These are phyloP conservation scores for Leptographium lundbergii DNA, from an alignment of 2,329 filamentous ascomycete genomes.

Conservation along the genomic window DNA sequence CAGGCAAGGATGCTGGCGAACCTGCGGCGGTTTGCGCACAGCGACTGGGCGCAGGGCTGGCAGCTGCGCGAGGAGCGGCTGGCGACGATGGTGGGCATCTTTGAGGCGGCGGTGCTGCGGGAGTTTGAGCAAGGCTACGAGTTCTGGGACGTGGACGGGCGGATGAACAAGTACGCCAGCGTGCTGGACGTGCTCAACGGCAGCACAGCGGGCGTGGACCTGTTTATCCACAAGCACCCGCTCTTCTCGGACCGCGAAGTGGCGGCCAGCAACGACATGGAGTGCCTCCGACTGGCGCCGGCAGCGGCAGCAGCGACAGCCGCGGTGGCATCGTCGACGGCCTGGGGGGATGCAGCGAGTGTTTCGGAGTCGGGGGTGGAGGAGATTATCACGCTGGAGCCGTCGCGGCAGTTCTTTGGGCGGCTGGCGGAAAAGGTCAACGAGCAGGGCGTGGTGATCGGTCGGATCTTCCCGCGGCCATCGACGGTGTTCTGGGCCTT, in stretches of 20 bases:
- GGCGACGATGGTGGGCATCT: slow-evolving; percentile 61
- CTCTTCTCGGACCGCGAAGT: slow-evolving; percentile 63
- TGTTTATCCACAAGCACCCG: slow-evolving; percentile 82
- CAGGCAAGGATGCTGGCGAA: slow-evolving; percentile 85
- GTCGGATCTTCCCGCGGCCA: slow-evolving; percentile 65
- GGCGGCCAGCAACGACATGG: slow-evolving; percentile 55
- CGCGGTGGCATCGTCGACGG: not conserved
- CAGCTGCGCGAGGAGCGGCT: slow-evolving; percentile 58
- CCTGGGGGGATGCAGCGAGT: not conserved
- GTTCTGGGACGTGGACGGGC: slow-evolving; percentile 73
- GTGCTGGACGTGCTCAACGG: slow-evolving; percentile 76
- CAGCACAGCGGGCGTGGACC: slow-evolving; percentile 62
- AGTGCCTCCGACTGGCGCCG: slow-evolving; percentile 62
- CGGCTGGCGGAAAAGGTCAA: slow-evolving; percentile 62
- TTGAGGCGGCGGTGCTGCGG: slow-evolving; percentile 78
- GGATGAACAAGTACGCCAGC: slow-evolving; percentile 80
- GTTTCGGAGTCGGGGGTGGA: slow-evolving; percentile 14
- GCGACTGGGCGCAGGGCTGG: slow-evolving; percentile 70
- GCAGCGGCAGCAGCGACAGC: not conserved
- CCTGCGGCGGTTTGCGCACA: slow-evolving; percentile 62
- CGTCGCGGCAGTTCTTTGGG: slow-evolving; percentile 72
- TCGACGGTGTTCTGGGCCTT: slow-evolving; percentile 64
- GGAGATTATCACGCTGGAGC: slow-evolving; percentile 63
- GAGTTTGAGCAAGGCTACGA: slow-evolving; percentile 94
- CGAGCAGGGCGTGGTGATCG: slow-evolving; percentile 68